phyloP scores from a whole-genome alignment of 306 rosid species.

The Medicago arabica region DNA sequence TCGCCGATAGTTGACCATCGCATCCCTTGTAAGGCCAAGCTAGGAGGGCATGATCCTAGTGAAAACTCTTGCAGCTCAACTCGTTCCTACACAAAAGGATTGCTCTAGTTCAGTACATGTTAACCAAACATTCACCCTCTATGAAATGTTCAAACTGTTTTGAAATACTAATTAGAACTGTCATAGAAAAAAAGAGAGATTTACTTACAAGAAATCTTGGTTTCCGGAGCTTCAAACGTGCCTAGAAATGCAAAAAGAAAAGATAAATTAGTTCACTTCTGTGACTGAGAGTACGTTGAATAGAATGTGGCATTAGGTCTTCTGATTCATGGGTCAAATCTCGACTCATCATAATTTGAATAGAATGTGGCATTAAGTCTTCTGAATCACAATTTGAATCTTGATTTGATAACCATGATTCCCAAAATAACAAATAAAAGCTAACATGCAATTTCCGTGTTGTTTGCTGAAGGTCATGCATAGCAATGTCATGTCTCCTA shows the following conservation, averaged over 20 bases:
- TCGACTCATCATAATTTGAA: no score
- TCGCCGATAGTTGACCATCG: conserved; percentile 80
- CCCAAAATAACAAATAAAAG: not conserved
- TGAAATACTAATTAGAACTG: conserved; percentile 1
- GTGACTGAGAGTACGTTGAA: conserved; percentile 11
- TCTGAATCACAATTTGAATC: no score
- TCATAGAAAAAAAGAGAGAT: conserved; percentile 11
- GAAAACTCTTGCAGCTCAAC: conserved; percentile 83
- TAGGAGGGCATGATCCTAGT: conserved; percentile 86
- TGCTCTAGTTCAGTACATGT: conserved; percentile 37
- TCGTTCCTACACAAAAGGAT: conserved; percentile 70
- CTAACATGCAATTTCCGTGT: conserved; percentile 21
- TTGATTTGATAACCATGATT: no score
- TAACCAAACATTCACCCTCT: conserved; percentile 35
- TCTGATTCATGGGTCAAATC: no score
- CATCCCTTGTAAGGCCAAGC: conserved; percentile 85
- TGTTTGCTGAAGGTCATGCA: no score
- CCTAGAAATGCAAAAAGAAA: conserved; percentile 55
- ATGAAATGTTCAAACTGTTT: conserved; percentile 28
- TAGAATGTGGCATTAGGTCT: not conserved
- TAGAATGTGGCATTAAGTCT: no score
- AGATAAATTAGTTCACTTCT: conserved; percentile 31
- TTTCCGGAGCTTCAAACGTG: conserved; percentile 79
- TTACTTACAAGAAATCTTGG: conserved; percentile 79
- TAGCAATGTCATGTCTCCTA: no score